Evolutionary conservation across 805 yeast genomes (phyloP), one percentile per base, ranked within the genome.

Genomic region (Nakazawaea holstii): DNA sequence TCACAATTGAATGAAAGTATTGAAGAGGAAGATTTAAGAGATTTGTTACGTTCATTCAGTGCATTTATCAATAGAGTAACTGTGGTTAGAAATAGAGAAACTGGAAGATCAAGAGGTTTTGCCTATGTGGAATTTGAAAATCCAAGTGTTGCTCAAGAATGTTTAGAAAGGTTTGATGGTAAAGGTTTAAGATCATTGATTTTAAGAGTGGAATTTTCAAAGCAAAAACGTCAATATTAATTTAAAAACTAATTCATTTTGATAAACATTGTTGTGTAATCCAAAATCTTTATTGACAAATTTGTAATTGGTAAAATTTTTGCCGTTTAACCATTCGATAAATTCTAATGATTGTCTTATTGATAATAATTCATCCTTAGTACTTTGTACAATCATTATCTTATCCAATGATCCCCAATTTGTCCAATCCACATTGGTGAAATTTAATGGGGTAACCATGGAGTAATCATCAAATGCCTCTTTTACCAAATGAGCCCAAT

Each of bases 51-150:
- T 53, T 78, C 71, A 65, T 84, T 73, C 73, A 95, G 80, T 59
- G 79, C 72, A 51, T 72, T 78, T 55, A 72, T 79, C 50, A 79
- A 78, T 59, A 85, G 96, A 70, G 87, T 86, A 55, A 84, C 85
- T 53, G 75, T 94, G 50, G 90, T 90, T 51, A 86, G 87, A 73
- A 87, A 90, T 71, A 85, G 89, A 71, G 96, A 87, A 59, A 94
- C 98, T 27, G 94, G 96, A 55, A 84, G 84, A 67, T 87, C 96
- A 39, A 86, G 89, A 71, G 99, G 99, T 62, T 82, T 92, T 67
- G 98, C 98, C 6, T 94, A 88, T 67, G 95, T 91, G 55, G 84
- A 92, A 51, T 87, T 87, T 65, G 79, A 76, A 50, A 76, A 82
- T 48, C 80, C 80, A 61, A 65, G 67, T 49, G 72, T 70, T 56